phyloP scores from a whole-genome alignment of 2,329 filamentous ascomycete genomes.

The Beauveria varroae region DNA sequence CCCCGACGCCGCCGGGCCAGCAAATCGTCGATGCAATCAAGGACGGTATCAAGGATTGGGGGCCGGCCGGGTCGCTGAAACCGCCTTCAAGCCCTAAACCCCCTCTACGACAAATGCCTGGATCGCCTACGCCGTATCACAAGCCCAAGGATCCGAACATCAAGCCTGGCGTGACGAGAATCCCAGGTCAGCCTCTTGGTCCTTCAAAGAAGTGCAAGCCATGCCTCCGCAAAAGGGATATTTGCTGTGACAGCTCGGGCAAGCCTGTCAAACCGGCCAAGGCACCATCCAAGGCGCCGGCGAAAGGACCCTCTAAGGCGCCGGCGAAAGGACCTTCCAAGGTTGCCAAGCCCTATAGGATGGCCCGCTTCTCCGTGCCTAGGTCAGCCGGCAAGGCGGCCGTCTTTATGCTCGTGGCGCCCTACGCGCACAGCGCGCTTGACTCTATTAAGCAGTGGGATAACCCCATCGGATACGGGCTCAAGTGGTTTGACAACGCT shows the following conservation, averaged over 20 bases:
- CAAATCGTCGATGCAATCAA: background rate
- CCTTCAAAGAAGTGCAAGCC: background rate
- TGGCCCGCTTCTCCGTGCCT: background rate
- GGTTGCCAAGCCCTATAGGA: background rate
- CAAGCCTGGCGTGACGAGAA: background rate
- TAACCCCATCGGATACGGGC: conserved; percentile 1
- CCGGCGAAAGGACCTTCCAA: background rate
- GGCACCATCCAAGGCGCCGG: background rate
- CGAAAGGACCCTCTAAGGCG: background rate
- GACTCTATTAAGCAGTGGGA: conserved; percentile 1
- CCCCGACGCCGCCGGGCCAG: background rate
- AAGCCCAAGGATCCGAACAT: background rate
- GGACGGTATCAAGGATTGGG: background rate
- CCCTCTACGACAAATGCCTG: background rate
- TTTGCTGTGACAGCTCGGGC: background rate
- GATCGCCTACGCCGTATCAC: background rate
- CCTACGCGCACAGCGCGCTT: background rate
- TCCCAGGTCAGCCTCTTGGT: background rate
- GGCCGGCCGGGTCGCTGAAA: background rate
- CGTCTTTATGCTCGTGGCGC: background rate
- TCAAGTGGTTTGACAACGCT: conserved; percentile 5
- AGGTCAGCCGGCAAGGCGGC: background rate
- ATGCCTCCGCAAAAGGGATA: background rate
- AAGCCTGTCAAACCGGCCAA: background rate
- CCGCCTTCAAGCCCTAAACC: background rate